Evolutionary conservation across 352 stramenopile species (phyloP).

Genomic region (Globisporangium ultimum): DNA sequence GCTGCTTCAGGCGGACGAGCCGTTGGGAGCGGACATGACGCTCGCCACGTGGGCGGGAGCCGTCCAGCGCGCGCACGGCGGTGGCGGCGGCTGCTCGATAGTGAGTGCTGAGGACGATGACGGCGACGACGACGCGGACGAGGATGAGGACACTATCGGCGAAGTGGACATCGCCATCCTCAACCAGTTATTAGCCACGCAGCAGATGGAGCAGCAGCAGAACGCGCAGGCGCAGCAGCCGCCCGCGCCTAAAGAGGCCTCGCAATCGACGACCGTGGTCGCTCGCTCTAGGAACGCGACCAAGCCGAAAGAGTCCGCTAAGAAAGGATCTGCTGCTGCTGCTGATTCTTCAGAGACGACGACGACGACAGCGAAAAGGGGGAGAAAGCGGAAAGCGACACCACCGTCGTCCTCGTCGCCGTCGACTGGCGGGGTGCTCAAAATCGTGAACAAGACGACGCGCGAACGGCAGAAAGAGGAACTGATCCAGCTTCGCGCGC

Average conservation of each 20-base stretch:
- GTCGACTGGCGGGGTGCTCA: neutral
- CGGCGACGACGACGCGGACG: slow-evolving; percentile 1
- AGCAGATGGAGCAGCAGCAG: neutral
- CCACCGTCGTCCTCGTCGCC: neutral
- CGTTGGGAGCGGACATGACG: neutral
- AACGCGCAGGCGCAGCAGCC: neutral
- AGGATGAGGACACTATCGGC: slow-evolving; percentile 5
- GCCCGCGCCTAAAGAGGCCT: neutral
- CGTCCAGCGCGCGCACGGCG: neutral
- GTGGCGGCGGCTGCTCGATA: too few species aligned
- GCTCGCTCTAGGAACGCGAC: too few species aligned
- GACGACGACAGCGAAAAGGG: too few species aligned
- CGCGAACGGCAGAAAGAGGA: slow-evolving; percentile 25
- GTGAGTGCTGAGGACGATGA: neutral
- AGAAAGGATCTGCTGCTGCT: too few species aligned
- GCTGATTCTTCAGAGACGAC: too few species aligned
- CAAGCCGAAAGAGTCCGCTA: too few species aligned
- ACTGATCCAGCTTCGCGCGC: slow-evolving; percentile 23
- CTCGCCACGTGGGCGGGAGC: too few species aligned
- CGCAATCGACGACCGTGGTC: too few species aligned
- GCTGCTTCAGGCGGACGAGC: slow-evolving; percentile 6
- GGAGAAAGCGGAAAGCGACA: neutral
- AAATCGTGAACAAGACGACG: slow-evolving; percentile 12
- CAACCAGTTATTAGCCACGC: slow-evolving; percentile 9
- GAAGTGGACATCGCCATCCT: slow-evolving; percentile 14